phyloP scores from a whole-genome alignment of 805 yeast genomes.

The Ogataea methanolica region DNA sequence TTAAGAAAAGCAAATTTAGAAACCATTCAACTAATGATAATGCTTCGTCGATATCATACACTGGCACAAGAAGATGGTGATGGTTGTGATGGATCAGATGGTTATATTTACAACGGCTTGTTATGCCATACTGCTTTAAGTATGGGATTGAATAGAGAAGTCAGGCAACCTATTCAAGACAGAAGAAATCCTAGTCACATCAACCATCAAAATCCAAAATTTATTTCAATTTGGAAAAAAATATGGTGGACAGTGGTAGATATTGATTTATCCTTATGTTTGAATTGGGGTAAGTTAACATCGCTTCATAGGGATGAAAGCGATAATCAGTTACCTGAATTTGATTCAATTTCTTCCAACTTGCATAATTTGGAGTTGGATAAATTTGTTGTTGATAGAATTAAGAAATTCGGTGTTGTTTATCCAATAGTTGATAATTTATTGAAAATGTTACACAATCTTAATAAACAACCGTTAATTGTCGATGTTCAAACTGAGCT shows the following conservation, averaged over 20 bases:
- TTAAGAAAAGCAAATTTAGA: constrained; percentile 37
- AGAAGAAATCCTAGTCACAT: not conserved
- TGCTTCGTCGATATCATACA: constrained; percentile 36
- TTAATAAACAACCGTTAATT: constrained; percentile 17
- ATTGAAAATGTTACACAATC: constrained; percentile 17
- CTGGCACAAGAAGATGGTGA: constrained; percentile 49
- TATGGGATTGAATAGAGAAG: constrained; percentile 43
- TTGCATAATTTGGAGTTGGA: constrained; percentile 16
- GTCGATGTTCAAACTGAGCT: constrained; percentile 18
- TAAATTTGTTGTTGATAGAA: constrained; percentile 13
- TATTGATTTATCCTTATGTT: constrained; percentile 20
- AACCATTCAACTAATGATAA: constrained; percentile 38
- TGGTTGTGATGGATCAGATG: constrained; percentile 39
- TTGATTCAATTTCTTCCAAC: constrained; percentile 12
- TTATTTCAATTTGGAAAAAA: constrained; percentile 25
- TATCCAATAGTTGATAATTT: constrained; percentile 16
- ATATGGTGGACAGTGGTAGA: constrained; percentile 24
- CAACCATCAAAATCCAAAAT: constrained; percentile 8
- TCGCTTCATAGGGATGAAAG: constrained; percentile 13
- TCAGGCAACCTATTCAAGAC: constrained; percentile 13
- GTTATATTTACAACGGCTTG: constrained; percentile 33
- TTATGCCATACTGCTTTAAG: constrained; percentile 37
- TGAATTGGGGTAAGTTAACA: constrained; percentile 21
- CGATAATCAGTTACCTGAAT: constrained; percentile 12
- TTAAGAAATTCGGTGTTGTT: constrained; percentile 14